Evolutionary conservation across 140 eudicot species (phyloP).

Genomic region (Senecio squalidus): DNA sequence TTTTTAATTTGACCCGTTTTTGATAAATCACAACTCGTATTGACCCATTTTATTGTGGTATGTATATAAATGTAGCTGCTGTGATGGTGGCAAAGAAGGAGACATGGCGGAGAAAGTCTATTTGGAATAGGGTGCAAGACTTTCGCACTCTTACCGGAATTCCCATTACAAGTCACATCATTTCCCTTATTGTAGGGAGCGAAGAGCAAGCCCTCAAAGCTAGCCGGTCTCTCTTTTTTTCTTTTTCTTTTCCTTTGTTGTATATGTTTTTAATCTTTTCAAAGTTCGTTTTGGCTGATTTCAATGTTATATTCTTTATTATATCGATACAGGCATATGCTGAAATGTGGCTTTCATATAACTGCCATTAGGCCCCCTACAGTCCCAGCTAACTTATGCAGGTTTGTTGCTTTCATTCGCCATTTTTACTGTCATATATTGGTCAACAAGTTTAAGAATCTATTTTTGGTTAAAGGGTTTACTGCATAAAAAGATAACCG

Average conservation of each 20-base stretch:
- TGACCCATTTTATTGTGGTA: conserved; percentile 2
- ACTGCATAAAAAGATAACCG: no score
- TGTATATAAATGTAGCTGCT: conserved; percentile 56
- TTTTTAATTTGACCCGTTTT: no score
- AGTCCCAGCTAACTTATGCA: conserved; percentile 94
- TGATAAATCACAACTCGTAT: no score
- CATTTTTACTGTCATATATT: neutral
- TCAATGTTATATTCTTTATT: neutral
- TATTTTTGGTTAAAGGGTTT: no score
- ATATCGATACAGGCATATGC: conserved; percentile 56
- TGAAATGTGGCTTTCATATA: conserved; percentile 86
- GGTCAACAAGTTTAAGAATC: neutral
- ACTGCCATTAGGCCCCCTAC: conserved; percentile 98
- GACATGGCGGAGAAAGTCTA: conserved; percentile 79
- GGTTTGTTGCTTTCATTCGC: conserved; percentile 37
- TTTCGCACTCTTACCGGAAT: conserved; percentile 75
- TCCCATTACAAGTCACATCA: conserved; percentile 74
- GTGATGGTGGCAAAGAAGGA: conserved; percentile 71
- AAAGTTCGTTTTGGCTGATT: neutral
- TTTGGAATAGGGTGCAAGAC: conserved; percentile 77
- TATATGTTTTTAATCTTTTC: neutral
- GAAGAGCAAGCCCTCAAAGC: conserved; percentile 85
- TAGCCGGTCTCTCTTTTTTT: conserved; percentile 55
- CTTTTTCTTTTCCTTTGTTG: neutral
- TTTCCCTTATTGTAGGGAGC: conserved; percentile 82